A percentile compares a stretch with the other conserved stretches of the same genome.
These are phyloP conservation scores for Raphidocelis subcapitata DNA, from an alignment of 139 green algal genomes.

Conservation along the genomic window DNA sequence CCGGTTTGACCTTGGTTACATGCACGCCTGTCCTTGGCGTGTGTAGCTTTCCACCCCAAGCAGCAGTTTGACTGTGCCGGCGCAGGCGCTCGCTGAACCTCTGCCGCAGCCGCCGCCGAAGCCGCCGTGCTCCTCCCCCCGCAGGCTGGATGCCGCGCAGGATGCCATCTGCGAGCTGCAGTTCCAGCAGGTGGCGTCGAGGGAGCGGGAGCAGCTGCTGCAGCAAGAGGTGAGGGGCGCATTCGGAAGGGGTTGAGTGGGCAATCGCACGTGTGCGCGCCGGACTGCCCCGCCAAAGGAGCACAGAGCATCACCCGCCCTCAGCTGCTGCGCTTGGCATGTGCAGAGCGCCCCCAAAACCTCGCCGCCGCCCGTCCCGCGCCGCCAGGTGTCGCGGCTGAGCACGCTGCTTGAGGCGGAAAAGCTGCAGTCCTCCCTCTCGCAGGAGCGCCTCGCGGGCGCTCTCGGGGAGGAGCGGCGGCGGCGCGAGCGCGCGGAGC, in stretches of 20 bases:
- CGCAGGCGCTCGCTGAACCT: too few relatives aligned
- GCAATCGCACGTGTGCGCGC: neutral
- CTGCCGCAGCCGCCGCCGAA: too few relatives aligned
- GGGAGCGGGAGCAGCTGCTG: slow-evolving; percentile 26
- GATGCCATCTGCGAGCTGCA: slow-evolving; percentile 4
- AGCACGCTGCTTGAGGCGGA: slow-evolving; percentile 43
- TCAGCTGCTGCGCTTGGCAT: neutral
- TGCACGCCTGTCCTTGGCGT: neutral
- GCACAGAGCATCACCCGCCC: neutral
- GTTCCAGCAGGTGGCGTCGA: neutral
- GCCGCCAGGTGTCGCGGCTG: slow-evolving; percentile 32
- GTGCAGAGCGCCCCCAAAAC: too few relatives aligned
- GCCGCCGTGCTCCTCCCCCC: too few relatives aligned
- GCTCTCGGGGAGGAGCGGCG: slow-evolving; percentile 29
- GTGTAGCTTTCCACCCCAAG: neutral
- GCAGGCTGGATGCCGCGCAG: slow-evolving; percentile 22
- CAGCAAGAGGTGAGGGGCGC: slow-evolving; percentile 33
- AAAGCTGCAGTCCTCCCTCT: slow-evolving; percentile 34
- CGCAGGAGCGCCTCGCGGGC: slow-evolving; percentile 21
- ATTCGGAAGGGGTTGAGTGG: too few relatives aligned
- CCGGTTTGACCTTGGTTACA: neutral
- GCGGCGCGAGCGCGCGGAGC: slow-evolving; percentile 9
- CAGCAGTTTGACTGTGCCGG: neutral
- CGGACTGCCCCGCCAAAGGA: neutral
- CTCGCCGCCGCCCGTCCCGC: too few relatives aligned